Percentiles rank a stretch among this genome's conserved stretches.
Conservation (phyloP, 768 basidiomycete species). For the Suillus paluster region DNA sequence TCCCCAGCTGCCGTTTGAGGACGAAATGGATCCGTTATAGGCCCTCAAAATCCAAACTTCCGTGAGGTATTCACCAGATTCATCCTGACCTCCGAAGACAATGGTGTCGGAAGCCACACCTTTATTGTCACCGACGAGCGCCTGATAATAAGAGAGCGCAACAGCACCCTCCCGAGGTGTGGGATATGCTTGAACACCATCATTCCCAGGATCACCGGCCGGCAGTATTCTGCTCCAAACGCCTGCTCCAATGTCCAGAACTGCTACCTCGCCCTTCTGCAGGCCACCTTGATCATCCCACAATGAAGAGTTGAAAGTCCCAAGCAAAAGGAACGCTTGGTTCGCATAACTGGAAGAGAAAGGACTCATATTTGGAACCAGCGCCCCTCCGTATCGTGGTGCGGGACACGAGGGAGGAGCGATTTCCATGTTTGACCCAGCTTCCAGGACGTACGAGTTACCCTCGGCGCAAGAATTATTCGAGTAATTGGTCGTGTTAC, state of each 20-base stretch:
- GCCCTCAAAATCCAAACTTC: conserved; percentile 82
- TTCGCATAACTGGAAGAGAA: conserved; percentile 56
- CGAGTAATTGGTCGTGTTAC: conserved; percentile 46
- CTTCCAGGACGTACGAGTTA: conserved; percentile 57
- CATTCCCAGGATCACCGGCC: conserved; percentile 66
- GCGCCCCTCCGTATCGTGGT: conserved; percentile 61
- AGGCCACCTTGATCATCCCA: conserved; percentile 73
- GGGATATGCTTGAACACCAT: conserved; percentile 56
- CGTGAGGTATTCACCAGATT: conserved; percentile 64
- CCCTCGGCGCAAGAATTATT: conserved; percentile 60
- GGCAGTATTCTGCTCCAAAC: conserved; percentile 77
- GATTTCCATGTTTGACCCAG: conserved; percentile 35
- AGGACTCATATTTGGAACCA: conserved; percentile 57
- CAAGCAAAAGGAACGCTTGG: conserved; percentile 73
- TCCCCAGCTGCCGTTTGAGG: conserved; percentile 64
- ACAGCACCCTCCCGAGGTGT: conserved; percentile 73
- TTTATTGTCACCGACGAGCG: conserved; percentile 61
- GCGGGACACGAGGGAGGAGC: conserved; percentile 60
- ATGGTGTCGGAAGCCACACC: conserved; percentile 64
- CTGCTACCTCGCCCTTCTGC: conserved; percentile 72
- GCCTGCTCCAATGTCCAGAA: conserved; percentile 63
- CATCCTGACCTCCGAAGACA: conserved; percentile 79
- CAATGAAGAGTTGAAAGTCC: conserved; percentile 61
- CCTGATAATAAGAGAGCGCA: conserved; percentile 55
- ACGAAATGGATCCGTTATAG: conserved; percentile 64